Percentiles rank a stretch among this genome's conserved stretches.
These are phyloP conservation scores for Kwoniella botswanensis DNA, from an alignment of 768 basidiomycete species.

Conservation along the genomic window DNA sequence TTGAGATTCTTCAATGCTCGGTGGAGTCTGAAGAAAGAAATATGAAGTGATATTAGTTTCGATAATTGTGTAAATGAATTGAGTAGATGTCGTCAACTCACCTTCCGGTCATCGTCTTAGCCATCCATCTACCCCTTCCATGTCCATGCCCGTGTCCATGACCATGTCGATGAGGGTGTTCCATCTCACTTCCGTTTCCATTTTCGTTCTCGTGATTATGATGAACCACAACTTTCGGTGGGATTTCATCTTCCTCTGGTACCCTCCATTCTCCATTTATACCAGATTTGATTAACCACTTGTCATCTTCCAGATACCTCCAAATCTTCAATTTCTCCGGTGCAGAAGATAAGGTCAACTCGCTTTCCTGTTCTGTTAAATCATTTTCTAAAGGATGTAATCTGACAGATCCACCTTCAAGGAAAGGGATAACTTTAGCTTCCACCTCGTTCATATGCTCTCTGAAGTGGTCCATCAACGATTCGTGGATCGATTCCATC, in stretches of 20 bases:
- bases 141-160: conserved; percentile 20
- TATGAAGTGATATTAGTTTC: background rate
- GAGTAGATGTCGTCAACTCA: conserved; percentile 11
- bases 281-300: conserved; percentile 17
- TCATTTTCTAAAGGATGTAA: conserved; percentile 1
- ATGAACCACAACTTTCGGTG: conserved; percentile 7
- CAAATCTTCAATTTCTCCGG: conserved; percentile 16
- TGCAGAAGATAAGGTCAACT: background rate
- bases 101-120: conserved; percentile 16
- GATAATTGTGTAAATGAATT: background rate
- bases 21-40: conserved; percentile 32
- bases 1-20: conserved; percentile 34
- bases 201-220: conserved; percentile 9
- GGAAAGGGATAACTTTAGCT: conserved; percentile 10
- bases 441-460: background rate
- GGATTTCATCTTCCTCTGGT: conserved; percentile 9
- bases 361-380: background rate
- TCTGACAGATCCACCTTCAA: conserved; percentile 12
- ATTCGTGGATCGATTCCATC: conserved; percentile 12
- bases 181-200: conserved; percentile 4
- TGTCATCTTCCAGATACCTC: conserved; percentile 11
- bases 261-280: conserved; percentile 19
- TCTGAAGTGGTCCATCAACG: conserved; percentile 10
- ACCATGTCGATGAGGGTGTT: conserved; percentile 18
- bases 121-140: conserved; percentile 8